These are phyloP conservation scores for Plasmodium relictum DNA, from an alignment of 169 alveolate genomes.

Conservation along the genomic window DNA sequence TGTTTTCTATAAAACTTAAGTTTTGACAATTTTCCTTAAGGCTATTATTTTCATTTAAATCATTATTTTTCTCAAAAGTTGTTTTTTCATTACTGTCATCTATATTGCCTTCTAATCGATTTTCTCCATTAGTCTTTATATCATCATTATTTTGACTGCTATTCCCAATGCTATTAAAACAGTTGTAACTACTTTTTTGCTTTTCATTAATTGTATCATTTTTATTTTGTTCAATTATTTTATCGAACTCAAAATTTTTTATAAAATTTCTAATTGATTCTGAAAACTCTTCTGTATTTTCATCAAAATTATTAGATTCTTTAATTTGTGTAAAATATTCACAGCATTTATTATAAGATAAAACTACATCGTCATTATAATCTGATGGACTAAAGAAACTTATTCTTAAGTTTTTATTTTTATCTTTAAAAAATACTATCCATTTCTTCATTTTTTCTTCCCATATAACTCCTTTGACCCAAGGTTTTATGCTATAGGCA, in stretches of 20 bases:
- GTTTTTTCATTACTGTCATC: background rate
- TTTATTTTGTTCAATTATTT: constrained; percentile 17
- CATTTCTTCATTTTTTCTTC: constrained; percentile 74
- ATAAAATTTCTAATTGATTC: constrained; percentile 37
- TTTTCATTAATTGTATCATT: background rate
- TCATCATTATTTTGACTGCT: background rate
- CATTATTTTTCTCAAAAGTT: background rate
- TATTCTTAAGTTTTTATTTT: constrained; percentile 53
- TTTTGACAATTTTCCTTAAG: background rate
- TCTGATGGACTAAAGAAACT: constrained; percentile 68
- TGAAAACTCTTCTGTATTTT: constrained; percentile 42
- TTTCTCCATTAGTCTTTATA: background rate
- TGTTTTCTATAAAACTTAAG: no score
- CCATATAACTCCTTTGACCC: constrained; percentile 69
- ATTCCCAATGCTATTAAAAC: no score
- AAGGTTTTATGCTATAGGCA: constrained; percentile 74
- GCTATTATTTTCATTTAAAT: background rate
- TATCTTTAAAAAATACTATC: constrained; percentile 76
- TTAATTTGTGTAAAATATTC: constrained; percentile 67
- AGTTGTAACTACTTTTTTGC: background rate
- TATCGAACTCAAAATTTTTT: constrained; percentile 46
- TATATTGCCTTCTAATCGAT: background rate
- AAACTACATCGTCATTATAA: constrained; percentile 53
- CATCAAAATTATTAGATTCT: constrained; percentile 70
- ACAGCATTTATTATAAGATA: constrained; percentile 66